phyloP scores from a whole-genome alignment of 371 early-diverging fungal genomes.

The Syncephalastrum monosporum region DNA sequence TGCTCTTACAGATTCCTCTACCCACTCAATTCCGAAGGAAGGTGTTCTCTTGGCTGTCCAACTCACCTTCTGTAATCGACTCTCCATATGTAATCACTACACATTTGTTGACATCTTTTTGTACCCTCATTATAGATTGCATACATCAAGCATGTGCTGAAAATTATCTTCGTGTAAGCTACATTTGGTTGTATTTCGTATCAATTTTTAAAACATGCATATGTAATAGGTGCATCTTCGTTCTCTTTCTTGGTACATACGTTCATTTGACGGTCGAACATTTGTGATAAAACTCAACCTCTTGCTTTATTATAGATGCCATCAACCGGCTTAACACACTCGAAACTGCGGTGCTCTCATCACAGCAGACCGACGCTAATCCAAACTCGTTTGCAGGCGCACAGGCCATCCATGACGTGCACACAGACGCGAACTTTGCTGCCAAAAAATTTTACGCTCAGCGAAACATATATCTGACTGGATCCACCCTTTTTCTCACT shows the following conservation, averaged over 20 bases:
- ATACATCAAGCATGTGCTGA: conserved; percentile 10
- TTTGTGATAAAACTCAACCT: not conserved
- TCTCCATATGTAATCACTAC: not conserved
- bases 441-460: conserved; percentile 20
- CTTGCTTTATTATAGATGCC: conserved; percentile 6
- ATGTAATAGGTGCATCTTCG: conserved; percentile 12
- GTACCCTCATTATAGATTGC: conserved; percentile 1
- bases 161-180: conserved; percentile 18
- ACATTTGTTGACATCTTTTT: no score
- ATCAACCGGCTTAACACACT: conserved; percentile 10
- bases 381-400: conserved; percentile 4
- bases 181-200: not conserved
- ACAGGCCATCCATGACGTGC: conserved; percentile 11
- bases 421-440: conserved; percentile 8
- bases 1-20: conserved; percentile 2
- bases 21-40: conserved; percentile 10
- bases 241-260: conserved; percentile 13
- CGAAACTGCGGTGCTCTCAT: not conserved
- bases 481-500: conserved; percentile 14
- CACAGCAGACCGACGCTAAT: not conserved
- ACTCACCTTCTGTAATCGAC: conserved; percentile 5
- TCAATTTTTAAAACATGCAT: not conserved
- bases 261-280: not conserved
- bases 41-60: conserved; percentile 8
- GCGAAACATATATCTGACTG: conserved; percentile 17